Evolutionary conservation across 129 eudicot genomes (phyloP).

Genomic region (Gnaphalium uliginosum): DNA sequence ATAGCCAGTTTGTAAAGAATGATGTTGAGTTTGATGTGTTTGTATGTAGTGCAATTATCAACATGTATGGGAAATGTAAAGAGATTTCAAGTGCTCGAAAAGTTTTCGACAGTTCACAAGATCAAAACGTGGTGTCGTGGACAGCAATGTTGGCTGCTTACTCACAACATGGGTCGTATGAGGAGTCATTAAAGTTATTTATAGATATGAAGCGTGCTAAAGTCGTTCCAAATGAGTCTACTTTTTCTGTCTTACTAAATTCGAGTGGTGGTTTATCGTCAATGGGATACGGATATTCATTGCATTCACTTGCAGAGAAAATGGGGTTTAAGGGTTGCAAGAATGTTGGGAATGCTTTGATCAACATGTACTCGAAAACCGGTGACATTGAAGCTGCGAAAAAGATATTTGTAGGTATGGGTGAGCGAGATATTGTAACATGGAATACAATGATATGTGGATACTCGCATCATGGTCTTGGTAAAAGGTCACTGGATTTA

Average conservation of each 20-base stretch:
- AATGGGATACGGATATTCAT: slow-evolving; percentile 49
- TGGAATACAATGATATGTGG: slow-evolving; percentile 68
- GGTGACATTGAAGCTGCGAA: slow-evolving; percentile 50
- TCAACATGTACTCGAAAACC: slow-evolving; percentile 50
- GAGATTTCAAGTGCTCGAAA: slow-evolving; percentile 42
- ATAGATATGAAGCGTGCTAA: slow-evolving; percentile 42
- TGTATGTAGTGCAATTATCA: slow-evolving; percentile 46
- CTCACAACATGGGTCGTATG: slow-evolving; percentile 26
- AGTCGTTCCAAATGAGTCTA: slow-evolving; percentile 55
- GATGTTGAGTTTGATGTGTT: slow-evolving; percentile 46
- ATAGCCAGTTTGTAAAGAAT: slow-evolving; percentile 41
- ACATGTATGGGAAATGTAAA: slow-evolving; percentile 75
- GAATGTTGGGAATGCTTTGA: slow-evolving; percentile 50
- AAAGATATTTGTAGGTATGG: slow-evolving; percentile 37
- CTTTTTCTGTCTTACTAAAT: slow-evolving; percentile 55
- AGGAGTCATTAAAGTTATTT: slow-evolving; percentile 52
- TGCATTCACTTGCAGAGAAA: slow-evolving; percentile 54
- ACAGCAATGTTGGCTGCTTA: slow-evolving; percentile 50
- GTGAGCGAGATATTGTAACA: slow-evolving; percentile 34
- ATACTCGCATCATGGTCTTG: slow-evolving; percentile 65
- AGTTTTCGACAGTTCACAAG: slow-evolving; percentile 37
- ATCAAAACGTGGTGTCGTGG: slow-evolving; percentile 60
- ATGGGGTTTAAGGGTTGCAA: slow-evolving; percentile 39
- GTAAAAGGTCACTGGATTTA: slow-evolving; percentile 45
- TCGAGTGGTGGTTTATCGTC: slow-evolving; percentile 51